These are phyloP conservation scores for Cardamine resedifolia DNA, from an alignment of 345 rosid genomes.

Conservation along the genomic window DNA sequence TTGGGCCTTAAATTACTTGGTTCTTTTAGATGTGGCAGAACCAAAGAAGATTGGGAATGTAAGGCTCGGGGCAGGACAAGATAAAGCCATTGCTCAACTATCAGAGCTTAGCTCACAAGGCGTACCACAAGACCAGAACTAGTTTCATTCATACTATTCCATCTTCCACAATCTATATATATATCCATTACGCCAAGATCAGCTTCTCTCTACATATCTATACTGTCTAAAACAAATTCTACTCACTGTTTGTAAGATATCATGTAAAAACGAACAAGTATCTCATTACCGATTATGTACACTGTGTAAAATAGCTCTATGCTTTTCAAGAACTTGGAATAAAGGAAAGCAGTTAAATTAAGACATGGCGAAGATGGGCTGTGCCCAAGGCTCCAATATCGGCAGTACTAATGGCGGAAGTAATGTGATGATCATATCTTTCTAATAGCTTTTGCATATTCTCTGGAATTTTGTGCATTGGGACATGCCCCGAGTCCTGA, in stretches of 20 bases:
- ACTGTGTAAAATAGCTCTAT: neutral
- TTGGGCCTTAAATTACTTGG: neutral
- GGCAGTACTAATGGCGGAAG: too few relatives aligned
- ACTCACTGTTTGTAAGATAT: neutral
- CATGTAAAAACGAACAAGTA: neutral
- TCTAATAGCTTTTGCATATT: too few relatives aligned
- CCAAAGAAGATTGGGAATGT: neutral
- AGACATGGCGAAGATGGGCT: too few relatives aligned
- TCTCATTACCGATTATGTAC: neutral
- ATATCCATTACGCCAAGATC: neutral
- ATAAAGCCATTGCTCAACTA: neutral
- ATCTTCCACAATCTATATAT: neutral
- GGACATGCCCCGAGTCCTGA: too few relatives aligned
- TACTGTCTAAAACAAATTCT: neutral
- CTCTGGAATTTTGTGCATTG: too few relatives aligned
- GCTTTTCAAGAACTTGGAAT: neutral
- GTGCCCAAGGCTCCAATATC: too few relatives aligned
- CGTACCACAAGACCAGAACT: neutral
- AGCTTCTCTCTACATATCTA: neutral
- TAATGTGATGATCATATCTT: too few relatives aligned
- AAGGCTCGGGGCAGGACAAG: neutral
- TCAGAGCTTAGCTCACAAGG: neutral
- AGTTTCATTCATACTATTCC: neutral
- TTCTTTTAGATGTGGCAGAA: neutral
- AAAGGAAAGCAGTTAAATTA: too few relatives aligned